Evolutionary conservation across 495 filamentous ascomycete species (phyloP).

Genomic region (Trichodelitschia bisporula): DNA sequence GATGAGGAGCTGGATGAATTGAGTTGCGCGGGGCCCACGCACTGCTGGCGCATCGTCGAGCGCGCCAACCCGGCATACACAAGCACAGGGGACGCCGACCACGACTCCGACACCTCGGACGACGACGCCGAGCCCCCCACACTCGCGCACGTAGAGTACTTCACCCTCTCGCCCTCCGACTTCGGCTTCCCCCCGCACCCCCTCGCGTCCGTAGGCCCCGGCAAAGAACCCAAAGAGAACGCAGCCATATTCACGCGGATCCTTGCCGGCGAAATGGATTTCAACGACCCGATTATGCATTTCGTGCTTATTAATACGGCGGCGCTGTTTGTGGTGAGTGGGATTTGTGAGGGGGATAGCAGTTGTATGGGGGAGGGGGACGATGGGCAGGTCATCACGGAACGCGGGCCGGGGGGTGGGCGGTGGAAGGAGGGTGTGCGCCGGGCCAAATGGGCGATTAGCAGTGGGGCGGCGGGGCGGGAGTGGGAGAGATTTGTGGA

Average conservation of each 20-base stretch:
- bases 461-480: constrained; percentile 55
- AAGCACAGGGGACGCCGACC: constrained; percentile 13
- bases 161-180: constrained; percentile 50
- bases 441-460: constrained; percentile 57
- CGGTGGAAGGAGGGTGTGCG: constrained; percentile 87
- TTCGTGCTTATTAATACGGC: constrained; percentile 91
- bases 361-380: constrained; percentile 55
- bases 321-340: constrained; percentile 57
- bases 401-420: constrained; percentile 58
- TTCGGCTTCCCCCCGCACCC: constrained; percentile 64
- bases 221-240: constrained; percentile 70
- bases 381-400: constrained; percentile 45
- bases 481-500: constrained; percentile 25
- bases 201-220: constrained; percentile 50
- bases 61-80: too few species aligned
- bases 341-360: constrained; percentile 60
- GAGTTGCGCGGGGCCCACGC: constrained; percentile 59
- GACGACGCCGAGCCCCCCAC: constrained; percentile 19
- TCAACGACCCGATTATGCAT: constrained; percentile 63
- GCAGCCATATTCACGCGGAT: constrained; percentile 58
- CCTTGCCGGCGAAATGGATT: constrained; percentile 40
- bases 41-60: constrained; percentile 63
- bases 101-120: constrained; percentile 15
- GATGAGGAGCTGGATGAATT: constrained; percentile 91
- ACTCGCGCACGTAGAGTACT: constrained; percentile 36